Evolutionary conservation across 768 basidiomycete genomes (phyloP).

Genomic region (Chiua virens): DNA sequence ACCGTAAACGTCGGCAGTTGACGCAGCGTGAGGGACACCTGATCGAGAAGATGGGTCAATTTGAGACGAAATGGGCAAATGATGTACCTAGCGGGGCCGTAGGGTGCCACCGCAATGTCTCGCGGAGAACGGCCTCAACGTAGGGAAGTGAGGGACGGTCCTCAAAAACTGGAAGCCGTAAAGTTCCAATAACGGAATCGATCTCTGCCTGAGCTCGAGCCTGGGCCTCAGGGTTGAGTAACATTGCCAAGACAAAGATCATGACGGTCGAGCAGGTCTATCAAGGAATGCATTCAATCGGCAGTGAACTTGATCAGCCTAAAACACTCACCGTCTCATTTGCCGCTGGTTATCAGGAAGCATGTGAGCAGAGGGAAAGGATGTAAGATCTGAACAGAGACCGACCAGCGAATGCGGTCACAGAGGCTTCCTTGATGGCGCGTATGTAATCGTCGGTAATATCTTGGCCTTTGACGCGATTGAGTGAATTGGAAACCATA

Average conservation of each 20-base stretch:
- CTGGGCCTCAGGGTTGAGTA: constrained; percentile 38
- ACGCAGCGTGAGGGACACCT: constrained; percentile 36
- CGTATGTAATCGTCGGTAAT: constrained; percentile 7
- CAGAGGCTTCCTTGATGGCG: constrained; percentile 29
- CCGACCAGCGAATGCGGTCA: constrained; percentile 32
- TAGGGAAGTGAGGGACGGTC: constrained; percentile 29
- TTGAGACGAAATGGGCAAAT: background rate
- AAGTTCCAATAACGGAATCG: constrained; percentile 29
- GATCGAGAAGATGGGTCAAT: background rate
- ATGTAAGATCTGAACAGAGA: background rate
- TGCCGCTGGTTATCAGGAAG: constrained; percentile 16
- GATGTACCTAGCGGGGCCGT: constrained; percentile 32
- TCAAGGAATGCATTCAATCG: background rate
- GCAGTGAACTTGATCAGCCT: background rate
- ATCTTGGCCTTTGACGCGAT: constrained; percentile 7
- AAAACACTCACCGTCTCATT: constrained; percentile 28
- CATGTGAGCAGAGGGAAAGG: background rate
- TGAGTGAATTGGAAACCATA: constrained; percentile 28
- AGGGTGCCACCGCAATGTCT: constrained; percentile 38
- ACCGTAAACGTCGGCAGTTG: constrained; percentile 41
- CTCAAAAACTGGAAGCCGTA: constrained; percentile 31
- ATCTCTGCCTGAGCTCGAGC: constrained; percentile 40
- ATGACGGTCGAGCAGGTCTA: constrained; percentile 34
- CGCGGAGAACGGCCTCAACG: constrained; percentile 30
- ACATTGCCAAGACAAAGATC: constrained; percentile 37